phyloP scores from a whole-genome alignment of 2,329 filamentous ascomycete species.

The Trichoderma sp. region DNA sequence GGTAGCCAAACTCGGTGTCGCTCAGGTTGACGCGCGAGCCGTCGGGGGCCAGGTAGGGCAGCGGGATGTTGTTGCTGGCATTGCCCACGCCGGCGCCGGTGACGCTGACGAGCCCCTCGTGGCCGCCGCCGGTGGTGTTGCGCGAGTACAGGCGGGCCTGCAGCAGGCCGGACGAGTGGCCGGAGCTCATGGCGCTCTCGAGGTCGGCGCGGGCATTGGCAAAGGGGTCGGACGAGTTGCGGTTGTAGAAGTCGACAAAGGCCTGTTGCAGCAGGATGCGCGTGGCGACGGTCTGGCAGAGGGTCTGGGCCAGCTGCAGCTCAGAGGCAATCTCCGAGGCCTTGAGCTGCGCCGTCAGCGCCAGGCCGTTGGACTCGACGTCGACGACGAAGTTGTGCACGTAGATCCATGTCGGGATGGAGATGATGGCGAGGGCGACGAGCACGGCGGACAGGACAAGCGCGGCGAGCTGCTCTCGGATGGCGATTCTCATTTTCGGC shows the following conservation, averaged over 20 bases:
- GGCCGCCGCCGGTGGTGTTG: conserved; percentile 52
- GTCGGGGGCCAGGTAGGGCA: conserved; percentile 63
- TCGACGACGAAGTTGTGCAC: conserved; percentile 56
- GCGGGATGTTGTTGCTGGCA: conserved; percentile 48
- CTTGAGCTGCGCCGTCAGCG: conserved; percentile 83
- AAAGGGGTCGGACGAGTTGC: conserved; percentile 60
- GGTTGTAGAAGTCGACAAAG: conserved; percentile 59
- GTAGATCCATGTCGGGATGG: conserved; percentile 71
- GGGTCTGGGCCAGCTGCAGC: conserved; percentile 76
- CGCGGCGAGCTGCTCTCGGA: conserved; percentile 81
- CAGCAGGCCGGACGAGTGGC: conserved; percentile 59
- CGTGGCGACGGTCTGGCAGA: conserved; percentile 70
- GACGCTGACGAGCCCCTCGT: conserved; percentile 62
- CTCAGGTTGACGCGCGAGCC: conserved; percentile 63
- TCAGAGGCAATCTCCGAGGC: conserved; percentile 78
- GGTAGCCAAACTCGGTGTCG: conserved; percentile 66
- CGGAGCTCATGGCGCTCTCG: conserved; percentile 66
- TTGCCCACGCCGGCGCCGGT: conserved; percentile 51
- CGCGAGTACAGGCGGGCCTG: conserved; percentile 75
- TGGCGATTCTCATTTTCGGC: conserved; percentile 73
- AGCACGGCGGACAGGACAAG: conserved; percentile 77
- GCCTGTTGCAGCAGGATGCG: conserved; percentile 60
- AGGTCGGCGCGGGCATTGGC: conserved; percentile 63
- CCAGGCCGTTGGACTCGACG: conserved; percentile 62
- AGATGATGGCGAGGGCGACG: conserved; percentile 73